Evolutionary conservation across 192 early-diverging fungal genomes (phyloP).

Genomic region (Backusella luteola): DNA sequence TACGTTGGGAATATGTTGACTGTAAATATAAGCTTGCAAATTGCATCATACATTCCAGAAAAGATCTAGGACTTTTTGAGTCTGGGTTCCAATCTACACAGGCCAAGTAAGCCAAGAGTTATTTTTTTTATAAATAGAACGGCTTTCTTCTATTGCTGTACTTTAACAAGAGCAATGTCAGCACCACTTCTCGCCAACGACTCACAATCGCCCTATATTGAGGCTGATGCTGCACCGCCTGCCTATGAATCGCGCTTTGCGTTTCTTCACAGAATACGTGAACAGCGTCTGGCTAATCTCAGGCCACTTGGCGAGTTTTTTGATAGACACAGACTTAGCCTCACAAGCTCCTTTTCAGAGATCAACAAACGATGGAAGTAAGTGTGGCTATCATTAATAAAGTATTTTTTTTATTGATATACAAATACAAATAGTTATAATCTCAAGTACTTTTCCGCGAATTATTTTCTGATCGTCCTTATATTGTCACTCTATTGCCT

Average conservation of each 20-base stretch:
- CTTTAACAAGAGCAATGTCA: conserved; percentile 1
- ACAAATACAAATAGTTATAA: conserved; percentile 46
- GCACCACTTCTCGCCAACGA: conserved; percentile 16
- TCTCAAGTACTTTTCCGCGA: conserved; percentile 56
- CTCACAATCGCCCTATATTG: conserved; percentile 14
- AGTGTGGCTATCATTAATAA: neutral
- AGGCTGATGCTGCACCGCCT: conserved; percentile 14
- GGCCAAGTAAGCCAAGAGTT: neutral
- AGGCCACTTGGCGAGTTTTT: conserved; percentile 55
- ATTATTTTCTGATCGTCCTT: conserved; percentile 59
- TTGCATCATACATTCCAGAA: neutral
- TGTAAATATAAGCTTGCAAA: neutral
- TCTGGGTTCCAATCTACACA: neutral
- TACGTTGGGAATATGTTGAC: neutral
- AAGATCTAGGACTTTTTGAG: neutral
- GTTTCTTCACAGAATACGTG: conserved; percentile 42
- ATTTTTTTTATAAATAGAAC: neutral
- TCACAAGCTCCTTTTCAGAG: conserved; percentile 37
- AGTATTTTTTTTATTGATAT: neutral
- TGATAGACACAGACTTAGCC: conserved; percentile 49
- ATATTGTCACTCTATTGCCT: conserved; percentile 52
- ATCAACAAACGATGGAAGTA: conserved; percentile 36
- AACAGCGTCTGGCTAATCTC: conserved; percentile 49
- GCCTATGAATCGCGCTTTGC: conserved; percentile 37
- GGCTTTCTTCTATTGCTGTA: neutral